Evolutionary conservation across 176 grass and related monocot species (phyloP).

Genomic region (Triticum dicoccoides): DNA sequence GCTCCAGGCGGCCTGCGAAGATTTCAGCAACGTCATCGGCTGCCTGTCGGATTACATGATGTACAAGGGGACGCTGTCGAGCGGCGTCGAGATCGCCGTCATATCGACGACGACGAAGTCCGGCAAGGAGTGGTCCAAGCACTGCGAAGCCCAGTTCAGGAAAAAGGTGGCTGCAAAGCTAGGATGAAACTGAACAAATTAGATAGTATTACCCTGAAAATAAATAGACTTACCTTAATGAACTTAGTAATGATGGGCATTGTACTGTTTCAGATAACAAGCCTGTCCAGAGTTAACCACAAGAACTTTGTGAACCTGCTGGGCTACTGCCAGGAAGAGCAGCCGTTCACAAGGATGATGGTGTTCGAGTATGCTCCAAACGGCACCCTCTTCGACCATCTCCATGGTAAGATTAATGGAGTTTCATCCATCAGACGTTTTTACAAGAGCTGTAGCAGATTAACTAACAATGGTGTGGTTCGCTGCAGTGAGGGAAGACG

Average conservation of each 20-base stretch:
- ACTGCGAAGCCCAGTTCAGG: conserved; percentile 67
- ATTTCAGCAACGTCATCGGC: conserved; percentile 90
- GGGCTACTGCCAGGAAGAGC: conserved; percentile 79
- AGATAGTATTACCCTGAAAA: too few species aligned
- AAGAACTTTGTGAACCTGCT: conserved; percentile 93
- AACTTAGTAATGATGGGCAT: not conserved
- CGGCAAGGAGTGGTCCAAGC: conserved; percentile 67
- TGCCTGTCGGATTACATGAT: conserved; percentile 52
- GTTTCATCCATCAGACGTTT: not conserved
- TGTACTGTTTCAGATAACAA: conserved; percentile 56
- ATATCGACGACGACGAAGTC: conserved; percentile 52
- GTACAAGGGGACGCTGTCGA: conserved; percentile 81
- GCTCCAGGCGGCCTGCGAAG: conserved; percentile 72
- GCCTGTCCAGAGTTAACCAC: conserved; percentile 78
- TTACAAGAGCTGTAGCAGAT: not conserved
- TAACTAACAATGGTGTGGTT: not conserved
- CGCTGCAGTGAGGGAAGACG: conserved; percentile 63
- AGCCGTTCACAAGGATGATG: conserved; percentile 96
- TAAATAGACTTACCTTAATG: too few species aligned
- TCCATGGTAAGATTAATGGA: conserved; percentile 50
- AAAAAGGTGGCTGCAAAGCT: conserved; percentile 54
- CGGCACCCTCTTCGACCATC: conserved; percentile 88
- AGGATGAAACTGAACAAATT: not conserved
- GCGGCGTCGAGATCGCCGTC: conserved; percentile 89
- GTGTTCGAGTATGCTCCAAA: conserved; percentile 94